phyloP scores from a whole-genome alignment of 2,329 filamentous ascomycete genomes.

The Penicillium sp. region DNA sequence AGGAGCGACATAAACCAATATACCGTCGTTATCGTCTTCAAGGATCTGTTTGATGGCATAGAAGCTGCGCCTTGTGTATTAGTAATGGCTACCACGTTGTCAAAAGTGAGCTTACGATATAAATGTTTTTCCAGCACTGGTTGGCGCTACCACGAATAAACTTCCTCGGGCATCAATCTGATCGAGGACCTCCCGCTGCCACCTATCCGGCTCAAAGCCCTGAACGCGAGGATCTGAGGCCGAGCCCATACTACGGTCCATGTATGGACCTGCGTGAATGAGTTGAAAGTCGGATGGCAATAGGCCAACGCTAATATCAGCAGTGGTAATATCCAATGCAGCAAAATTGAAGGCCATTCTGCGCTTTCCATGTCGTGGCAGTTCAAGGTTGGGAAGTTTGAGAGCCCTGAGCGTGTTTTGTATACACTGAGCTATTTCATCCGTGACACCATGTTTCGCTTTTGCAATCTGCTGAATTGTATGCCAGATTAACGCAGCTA shows the following conservation, averaged over 20 bases:
- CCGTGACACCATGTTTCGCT: constrained; percentile 36
- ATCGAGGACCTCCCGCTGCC: constrained; percentile 71
- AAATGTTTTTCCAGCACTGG: constrained; percentile 77
- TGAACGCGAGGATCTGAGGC: constrained; percentile 61
- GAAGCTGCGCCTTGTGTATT: constrained; percentile 44
- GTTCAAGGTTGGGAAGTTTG: constrained; percentile 25
- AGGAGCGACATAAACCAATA: constrained; percentile 74
- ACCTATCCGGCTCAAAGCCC: constrained; percentile 68
- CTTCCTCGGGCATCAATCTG: constrained; percentile 67
- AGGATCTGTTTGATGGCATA: constrained; percentile 78
- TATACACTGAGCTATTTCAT: constrained; percentile 37
- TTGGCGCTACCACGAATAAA: constrained; percentile 72
- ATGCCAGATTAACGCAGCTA: constrained; percentile 31
- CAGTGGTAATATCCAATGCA: constrained; percentile 14
- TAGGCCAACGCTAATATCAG: constrained; percentile 32
- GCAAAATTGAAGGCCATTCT: constrained; percentile 21
- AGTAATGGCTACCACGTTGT: background rate
- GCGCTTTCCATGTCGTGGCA: constrained; percentile 15
- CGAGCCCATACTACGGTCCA: constrained; percentile 71
- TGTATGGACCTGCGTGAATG: constrained; percentile 64
- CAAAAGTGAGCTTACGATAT: constrained; percentile 48
- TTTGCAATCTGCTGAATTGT: constrained; percentile 32
- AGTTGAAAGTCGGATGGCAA: constrained; percentile 62
- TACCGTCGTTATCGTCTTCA: constrained; percentile 62
- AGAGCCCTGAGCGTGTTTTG: constrained; percentile 28